These are phyloP conservation scores for Zasmidium cellare DNA, from an alignment of 2,329 filamentous ascomycete genomes.

Conservation along the genomic window DNA sequence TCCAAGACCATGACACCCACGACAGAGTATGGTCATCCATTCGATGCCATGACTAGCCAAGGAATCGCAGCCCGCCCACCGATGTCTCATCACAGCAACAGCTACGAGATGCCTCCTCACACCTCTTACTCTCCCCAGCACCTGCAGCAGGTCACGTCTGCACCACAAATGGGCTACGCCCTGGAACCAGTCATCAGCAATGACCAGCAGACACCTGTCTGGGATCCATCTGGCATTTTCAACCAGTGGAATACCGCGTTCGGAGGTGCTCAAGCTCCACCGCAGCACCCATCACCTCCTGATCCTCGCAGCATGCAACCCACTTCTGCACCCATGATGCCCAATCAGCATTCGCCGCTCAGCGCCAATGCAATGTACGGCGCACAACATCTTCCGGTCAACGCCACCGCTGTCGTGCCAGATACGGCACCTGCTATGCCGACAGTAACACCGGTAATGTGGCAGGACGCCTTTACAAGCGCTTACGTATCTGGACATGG, in stretches of 20 bases:
- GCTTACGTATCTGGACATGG: conserved; percentile 38
- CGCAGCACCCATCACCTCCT: conserved; percentile 46
- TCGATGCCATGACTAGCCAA: conserved; percentile 20
- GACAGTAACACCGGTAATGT: conserved; percentile 51
- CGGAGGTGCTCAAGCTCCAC: conserved; percentile 62
- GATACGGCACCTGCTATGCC: conserved; percentile 25
- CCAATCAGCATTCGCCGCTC: conserved; percentile 36
- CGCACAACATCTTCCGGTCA: conserved; percentile 22
- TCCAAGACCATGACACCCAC: conserved; percentile 26
- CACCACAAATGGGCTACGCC: conserved; percentile 24
- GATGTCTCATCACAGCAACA: conserved; percentile 20
- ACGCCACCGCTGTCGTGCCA: conserved; percentile 16
- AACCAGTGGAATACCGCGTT: conserved; percentile 97
- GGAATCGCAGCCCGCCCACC: conserved; percentile 17
- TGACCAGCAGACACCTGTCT: conserved; percentile 31
- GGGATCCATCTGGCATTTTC: conserved; percentile 37
- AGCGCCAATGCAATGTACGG: conserved; percentile 24
- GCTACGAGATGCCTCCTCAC: conserved; percentile 21
- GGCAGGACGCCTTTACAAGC: conserved; percentile 49
- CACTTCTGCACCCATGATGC: conserved; percentile 32
- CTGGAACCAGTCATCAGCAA: conserved; percentile 30
- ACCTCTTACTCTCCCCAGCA: conserved; percentile 22
- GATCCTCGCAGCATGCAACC: conserved; percentile 26
- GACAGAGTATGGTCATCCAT: conserved; percentile 23
- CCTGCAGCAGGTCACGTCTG: conserved; percentile 24